Evolutionary conservation across 495 filamentous ascomycete genomes (phyloP).

Genomic region (Cenococcum geophilum): DNA sequence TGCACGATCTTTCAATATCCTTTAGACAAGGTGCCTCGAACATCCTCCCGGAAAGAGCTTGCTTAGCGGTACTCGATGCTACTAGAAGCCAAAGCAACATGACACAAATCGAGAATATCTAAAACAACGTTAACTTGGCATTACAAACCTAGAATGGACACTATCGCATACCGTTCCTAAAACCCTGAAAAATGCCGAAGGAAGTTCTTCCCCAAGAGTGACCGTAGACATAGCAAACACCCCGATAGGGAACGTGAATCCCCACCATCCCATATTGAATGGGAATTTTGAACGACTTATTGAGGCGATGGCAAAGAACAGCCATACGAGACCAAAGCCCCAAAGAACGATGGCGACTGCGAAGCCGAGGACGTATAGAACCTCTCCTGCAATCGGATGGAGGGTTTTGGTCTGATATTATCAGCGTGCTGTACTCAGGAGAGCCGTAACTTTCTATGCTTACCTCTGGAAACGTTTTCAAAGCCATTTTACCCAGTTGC

Average conservation of each 20-base stretch:
- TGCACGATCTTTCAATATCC: slow-evolving; percentile 21
- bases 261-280: slow-evolving; percentile 67
- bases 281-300: slow-evolving; percentile 47
- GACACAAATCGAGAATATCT: slow-evolving; percentile 48
- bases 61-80: slow-evolving; percentile 42
- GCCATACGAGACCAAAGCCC: slow-evolving; percentile 58
- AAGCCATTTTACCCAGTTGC: slow-evolving; percentile 50
- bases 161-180: slow-evolving; percentile 44
- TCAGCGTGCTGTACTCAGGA: not conserved
- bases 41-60: slow-evolving; percentile 43
- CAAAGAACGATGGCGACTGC: slow-evolving; percentile 51
- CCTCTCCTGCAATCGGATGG: slow-evolving; percentile 41
- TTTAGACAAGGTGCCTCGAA: slow-evolving; percentile 50
- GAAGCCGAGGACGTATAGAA: slow-evolving; percentile 51
- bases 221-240: slow-evolving; percentile 50
- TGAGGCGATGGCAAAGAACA: slow-evolving; percentile 50
- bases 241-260: slow-evolving; percentile 56
- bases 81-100: slow-evolving; percentile 50
- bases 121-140: slow-evolving; percentile 5
- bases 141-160: slow-evolving; percentile 25
- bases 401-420: slow-evolving; percentile 41
- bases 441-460: not conserved
- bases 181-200: slow-evolving; percentile 50
- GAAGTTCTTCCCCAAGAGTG: slow-evolving; percentile 46
- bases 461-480: slow-evolving; percentile 43